These are phyloP conservation scores for Fusarium sp. DNA, from an alignment of 2,329 filamentous ascomycete genomes.

Conservation along the genomic window DNA sequence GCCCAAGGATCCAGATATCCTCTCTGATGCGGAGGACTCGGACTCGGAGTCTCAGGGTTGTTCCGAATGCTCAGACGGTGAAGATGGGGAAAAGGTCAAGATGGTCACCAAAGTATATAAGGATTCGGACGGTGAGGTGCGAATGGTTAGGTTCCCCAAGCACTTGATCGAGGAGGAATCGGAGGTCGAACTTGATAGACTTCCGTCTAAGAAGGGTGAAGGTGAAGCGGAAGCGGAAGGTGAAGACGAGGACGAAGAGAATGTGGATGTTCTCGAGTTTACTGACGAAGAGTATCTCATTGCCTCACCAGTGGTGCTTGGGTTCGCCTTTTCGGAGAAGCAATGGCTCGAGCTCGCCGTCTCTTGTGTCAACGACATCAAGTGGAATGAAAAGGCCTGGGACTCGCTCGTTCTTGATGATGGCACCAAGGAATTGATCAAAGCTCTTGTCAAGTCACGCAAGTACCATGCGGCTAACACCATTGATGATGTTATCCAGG, in stretches of 20 bases:
- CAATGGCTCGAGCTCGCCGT: constrained; percentile 91
- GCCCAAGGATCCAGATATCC: constrained; percentile 75
- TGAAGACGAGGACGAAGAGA: not conserved
- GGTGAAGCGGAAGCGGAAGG: not conserved
- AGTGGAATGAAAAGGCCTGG: constrained; percentile 88
- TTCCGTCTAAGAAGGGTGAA: constrained; percentile 52
- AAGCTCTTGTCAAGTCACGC: constrained; percentile 84
- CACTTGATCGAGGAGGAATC: constrained; percentile 51
- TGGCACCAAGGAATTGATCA: constrained; percentile 73
- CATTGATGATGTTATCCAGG: constrained; percentile 85
- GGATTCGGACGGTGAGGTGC: constrained; percentile 57
- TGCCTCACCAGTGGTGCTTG: constrained; percentile 85
- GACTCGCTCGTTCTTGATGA: constrained; percentile 80
- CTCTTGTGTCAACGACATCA: constrained; percentile 81
- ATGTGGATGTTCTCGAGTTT: constrained; percentile 62
- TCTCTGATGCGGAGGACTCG: constrained; percentile 64
- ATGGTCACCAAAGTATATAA: constrained; percentile 67
- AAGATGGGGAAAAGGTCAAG: constrained; percentile 58
- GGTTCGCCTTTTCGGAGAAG: constrained; percentile 90
- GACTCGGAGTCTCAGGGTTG: constrained; percentile 56
- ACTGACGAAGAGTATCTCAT: constrained; percentile 87
- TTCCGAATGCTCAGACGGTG: constrained; percentile 58
- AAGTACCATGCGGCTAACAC: constrained; percentile 84
- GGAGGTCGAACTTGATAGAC: constrained; percentile 68
- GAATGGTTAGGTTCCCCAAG: constrained; percentile 49